phyloP scores from a whole-genome alignment of 345 rosid species.

The Hibiscus trionum region DNA sequence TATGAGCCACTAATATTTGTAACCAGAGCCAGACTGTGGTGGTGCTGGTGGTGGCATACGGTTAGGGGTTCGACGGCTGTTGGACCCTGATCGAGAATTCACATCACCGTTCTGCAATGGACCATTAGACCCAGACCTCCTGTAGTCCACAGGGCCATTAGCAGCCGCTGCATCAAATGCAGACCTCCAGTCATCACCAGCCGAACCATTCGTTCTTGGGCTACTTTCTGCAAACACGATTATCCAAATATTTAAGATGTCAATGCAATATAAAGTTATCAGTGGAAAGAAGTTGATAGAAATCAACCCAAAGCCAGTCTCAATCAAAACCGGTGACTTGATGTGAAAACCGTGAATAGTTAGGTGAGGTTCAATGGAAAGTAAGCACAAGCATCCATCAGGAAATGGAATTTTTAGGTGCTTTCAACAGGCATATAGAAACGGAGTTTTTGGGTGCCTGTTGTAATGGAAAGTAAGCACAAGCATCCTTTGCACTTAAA shows the following conservation, averaged over 20 bases:
- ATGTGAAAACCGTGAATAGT: background rate
- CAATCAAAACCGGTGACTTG: background rate
- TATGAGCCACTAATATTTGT: slow-evolving; percentile 12
- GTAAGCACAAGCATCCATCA: too few relatives aligned
- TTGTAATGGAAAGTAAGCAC: background rate
- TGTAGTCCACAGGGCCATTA: slow-evolving; percentile 38
- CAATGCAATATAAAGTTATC: background rate
- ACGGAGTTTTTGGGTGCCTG: background rate
- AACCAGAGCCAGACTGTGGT: slow-evolving; percentile 33
- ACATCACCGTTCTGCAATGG: slow-evolving; percentile 65
- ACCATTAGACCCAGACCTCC: slow-evolving; percentile 48
- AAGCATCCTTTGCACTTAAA: background rate
- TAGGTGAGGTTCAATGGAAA: too few relatives aligned
- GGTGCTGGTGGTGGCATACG: slow-evolving; percentile 71
- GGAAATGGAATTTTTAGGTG: too few relatives aligned
- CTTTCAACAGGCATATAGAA: too few relatives aligned
- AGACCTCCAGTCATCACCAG: slow-evolving; percentile 86
- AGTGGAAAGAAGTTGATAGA: background rate
- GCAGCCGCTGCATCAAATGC: slow-evolving; percentile 77
- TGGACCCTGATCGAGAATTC: slow-evolving; percentile 35
- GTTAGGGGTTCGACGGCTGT: slow-evolving; percentile 64
- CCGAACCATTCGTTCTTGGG: slow-evolving; percentile 50
- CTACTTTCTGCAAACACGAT: slow-evolving; percentile 54
- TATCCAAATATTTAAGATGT: background rate
- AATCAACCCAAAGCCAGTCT: background rate